Percentiles rank a stretch among this genome's conserved stretches.
Evolutionary conservation across 305 asterid genomes (phyloP).

Genomic region (Rubia tinctorum): DNA sequence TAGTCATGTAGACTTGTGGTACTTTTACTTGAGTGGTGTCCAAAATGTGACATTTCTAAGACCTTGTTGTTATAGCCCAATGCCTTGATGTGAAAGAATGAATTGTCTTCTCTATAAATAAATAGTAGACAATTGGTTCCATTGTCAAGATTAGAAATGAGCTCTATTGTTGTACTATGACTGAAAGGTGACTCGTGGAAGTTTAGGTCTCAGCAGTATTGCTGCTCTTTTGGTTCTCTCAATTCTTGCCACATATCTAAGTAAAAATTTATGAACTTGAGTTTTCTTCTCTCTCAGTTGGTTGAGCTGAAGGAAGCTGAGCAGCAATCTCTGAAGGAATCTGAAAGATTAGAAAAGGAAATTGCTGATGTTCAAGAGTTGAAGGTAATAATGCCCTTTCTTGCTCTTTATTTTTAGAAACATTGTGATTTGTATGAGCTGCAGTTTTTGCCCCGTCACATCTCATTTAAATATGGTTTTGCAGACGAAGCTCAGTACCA

Average conservation of each 20-base stretch:
- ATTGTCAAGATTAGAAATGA: no score
- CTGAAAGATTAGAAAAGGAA: constrained; percentile 88
- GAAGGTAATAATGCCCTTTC: constrained; percentile 49
- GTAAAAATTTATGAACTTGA: not conserved
- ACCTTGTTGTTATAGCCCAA: not conserved
- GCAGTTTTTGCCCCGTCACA: not conserved
- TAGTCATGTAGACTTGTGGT: not conserved
- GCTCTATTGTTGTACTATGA: not conserved
- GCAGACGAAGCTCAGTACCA: constrained; percentile 84
- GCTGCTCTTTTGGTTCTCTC: not conserved
- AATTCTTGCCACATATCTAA: not conserved
- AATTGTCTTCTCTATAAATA: not conserved
- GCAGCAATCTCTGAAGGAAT: constrained; percentile 67
- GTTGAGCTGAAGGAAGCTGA: constrained; percentile 94
- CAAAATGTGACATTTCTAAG: not conserved
- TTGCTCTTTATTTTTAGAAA: not conserved
- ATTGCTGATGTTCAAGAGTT: constrained; percentile 83
- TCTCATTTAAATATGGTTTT: constrained; percentile 26
- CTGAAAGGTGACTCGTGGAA: not conserved
- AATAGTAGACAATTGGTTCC: not conserved
- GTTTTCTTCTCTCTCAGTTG: constrained; percentile 35
- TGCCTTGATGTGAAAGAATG: not conserved
- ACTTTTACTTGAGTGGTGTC: not conserved
- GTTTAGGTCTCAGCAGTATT: not conserved
- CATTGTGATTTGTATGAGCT: not conserved